Percentiles rank a stretch among this genome's conserved stretches.
Conservation (phyloP, 2,329 filamentous ascomycete species). For the Xylariales sp. region DNA sequence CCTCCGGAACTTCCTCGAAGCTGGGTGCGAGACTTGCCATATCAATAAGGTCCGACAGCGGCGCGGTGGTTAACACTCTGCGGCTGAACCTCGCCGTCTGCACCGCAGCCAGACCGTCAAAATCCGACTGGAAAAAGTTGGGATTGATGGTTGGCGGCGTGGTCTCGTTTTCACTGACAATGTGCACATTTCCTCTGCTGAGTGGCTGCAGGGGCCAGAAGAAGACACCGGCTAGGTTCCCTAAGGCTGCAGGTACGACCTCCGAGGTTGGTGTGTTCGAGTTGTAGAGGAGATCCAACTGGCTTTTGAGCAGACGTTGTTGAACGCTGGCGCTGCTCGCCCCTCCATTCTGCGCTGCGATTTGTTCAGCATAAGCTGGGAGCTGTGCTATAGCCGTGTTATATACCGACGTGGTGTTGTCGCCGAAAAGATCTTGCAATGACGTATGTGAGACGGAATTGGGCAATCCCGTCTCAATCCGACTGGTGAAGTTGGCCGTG, state of each 20-base stretch:
- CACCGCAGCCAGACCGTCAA: constrained; percentile 30
- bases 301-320: constrained; percentile 11
- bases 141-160: constrained; percentile 29
- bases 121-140: constrained; percentile 34
- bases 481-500: constrained; percentile 18
- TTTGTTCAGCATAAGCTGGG: constrained; percentile 5
- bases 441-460: constrained; percentile 11
- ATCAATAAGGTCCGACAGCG: constrained; percentile 9
- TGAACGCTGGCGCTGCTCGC: constrained; percentile 10
- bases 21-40: constrained; percentile 13
- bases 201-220: constrained; percentile 13
- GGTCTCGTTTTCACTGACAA: neutral
- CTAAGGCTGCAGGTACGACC: constrained; percentile 2
- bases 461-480: constrained; percentile 2
- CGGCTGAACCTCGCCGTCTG: constrained; percentile 24
- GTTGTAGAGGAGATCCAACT: constrained; percentile 13
- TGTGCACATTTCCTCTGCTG: constrained; percentile 12
- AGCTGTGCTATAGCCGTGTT: constrained; percentile 7
- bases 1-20: constrained; percentile 10
- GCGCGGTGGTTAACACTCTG: constrained; percentile 13
- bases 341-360: constrained; percentile 10
- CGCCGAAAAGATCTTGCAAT: constrained; percentile 2
- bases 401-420: too few species aligned
- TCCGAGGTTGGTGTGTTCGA: constrained; percentile 9
- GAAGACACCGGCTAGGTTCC: constrained; percentile 4